These are phyloP conservation scores for Amanita pseudoporphyria DNA, from an alignment of 768 basidiomycete species.

Conservation along the genomic window DNA sequence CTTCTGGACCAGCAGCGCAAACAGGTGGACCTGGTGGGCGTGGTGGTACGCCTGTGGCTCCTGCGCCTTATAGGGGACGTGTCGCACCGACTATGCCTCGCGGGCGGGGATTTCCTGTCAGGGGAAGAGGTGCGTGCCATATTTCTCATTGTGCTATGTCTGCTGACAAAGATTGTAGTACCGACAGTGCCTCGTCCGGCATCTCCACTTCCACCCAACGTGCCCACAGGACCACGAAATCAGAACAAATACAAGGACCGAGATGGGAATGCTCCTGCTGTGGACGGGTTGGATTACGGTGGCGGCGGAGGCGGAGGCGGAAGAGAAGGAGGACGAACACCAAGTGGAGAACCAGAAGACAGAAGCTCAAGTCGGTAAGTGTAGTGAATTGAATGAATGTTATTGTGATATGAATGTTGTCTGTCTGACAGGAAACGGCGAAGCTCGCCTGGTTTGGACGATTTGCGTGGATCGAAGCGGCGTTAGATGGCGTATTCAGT, in stretches of 20 bases:
- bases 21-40: slow-evolving; percentile 23
- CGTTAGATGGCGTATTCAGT: slow-evolving; percentile 30
- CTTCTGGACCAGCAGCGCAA: slow-evolving; percentile 33
- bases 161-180: slow-evolving; percentile 23
- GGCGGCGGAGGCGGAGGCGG: slow-evolving; percentile 37
- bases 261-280: slow-evolving; percentile 75
- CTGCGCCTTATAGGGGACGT: slow-evolving; percentile 30
- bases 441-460: slow-evolving; percentile 63
- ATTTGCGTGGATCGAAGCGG: slow-evolving; percentile 59
- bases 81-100: slow-evolving; percentile 31
- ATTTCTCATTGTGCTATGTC: too few species aligned
- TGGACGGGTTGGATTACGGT: slow-evolving; percentile 82
- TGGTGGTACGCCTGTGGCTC: slow-evolving; percentile 22
- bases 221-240: slow-evolving; percentile 82
- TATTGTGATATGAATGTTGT: not conserved
- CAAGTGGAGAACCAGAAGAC: slow-evolving; percentile 62
- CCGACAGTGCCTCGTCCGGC: slow-evolving; percentile 55
- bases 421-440: slow-evolving; percentile 50
- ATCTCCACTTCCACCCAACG: slow-evolving; percentile 78
- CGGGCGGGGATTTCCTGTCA: slow-evolving; percentile 29
- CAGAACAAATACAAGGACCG: slow-evolving; percentile 88
- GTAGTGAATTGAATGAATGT: not conserved
- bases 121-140: slow-evolving; percentile 25
- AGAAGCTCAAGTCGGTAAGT: slow-evolving; percentile 48
- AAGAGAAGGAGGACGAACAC: slow-evolving; percentile 41